Evolutionary conservation across 2,329 filamentous ascomycete species (phyloP).

Genomic region (Escovopsis sp.): DNA sequence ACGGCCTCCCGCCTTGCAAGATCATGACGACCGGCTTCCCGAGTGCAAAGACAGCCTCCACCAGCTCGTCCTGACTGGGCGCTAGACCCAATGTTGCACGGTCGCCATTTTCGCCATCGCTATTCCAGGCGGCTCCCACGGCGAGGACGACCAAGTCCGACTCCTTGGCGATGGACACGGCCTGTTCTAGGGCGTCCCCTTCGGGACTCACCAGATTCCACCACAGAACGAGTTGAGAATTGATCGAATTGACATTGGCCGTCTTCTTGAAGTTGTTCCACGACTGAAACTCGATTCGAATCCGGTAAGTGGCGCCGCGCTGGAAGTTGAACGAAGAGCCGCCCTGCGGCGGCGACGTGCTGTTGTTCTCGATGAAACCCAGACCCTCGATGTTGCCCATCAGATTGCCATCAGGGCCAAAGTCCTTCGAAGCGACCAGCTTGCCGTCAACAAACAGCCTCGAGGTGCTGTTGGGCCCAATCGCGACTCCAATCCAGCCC

Average conservation of each 20-base stretch:
- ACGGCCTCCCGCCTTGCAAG: slow-evolving; percentile 3
- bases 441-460: slow-evolving; percentile 4
- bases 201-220: slow-evolving; percentile 4
- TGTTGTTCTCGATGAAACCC: slow-evolving; percentile 1
- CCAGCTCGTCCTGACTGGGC: slow-evolving; percentile 3
- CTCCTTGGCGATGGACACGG: slow-evolving; percentile 3
- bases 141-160: slow-evolving; percentile 3
- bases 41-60: slow-evolving; percentile 2
- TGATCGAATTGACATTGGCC: slow-evolving; percentile 5
- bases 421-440: slow-evolving; percentile 2
- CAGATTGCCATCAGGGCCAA: background rate
- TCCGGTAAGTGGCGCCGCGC: background rate
- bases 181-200: slow-evolving; percentile 1
- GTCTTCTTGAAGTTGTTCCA: slow-evolving; percentile 5
- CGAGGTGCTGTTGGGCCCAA: slow-evolving; percentile 3
- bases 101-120: slow-evolving; percentile 3
- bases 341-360: slow-evolving; percentile 1
- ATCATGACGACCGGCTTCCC: slow-evolving; percentile 3
- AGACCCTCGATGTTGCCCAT: slow-evolving; percentile 2
- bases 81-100: slow-evolving; percentile 1
- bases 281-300: slow-evolving; percentile 4
- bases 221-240: slow-evolving; percentile 5
- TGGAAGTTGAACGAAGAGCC: slow-evolving; percentile 2
- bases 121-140: slow-evolving; percentile 3
- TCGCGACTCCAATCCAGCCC: slow-evolving; percentile 4